Evolutionary conservation across 164 flowering plant genomes (phyloP).

Genomic region (Cinnamomum micranthum): DNA sequence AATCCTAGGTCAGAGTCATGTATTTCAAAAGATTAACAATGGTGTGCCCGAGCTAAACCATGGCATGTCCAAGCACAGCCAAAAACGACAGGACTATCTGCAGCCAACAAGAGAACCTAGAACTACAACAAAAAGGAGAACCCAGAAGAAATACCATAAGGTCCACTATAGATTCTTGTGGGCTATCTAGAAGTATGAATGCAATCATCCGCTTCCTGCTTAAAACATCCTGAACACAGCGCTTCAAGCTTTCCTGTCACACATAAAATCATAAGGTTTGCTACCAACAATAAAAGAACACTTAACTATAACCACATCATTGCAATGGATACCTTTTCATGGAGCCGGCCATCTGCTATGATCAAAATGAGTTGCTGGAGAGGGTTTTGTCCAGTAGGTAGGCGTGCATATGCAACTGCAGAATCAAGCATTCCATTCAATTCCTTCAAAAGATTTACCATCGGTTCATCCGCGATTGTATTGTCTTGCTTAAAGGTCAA

Average conservation of each 20-base stretch:
- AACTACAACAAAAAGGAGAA: neutral
- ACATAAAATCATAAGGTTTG: neutral
- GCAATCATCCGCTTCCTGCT: conserved; percentile 75
- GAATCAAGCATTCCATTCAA: conserved; percentile 67
- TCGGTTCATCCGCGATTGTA: conserved; percentile 71
- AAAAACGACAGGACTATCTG: neutral
- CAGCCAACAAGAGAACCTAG: neutral
- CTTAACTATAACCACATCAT: neutral
- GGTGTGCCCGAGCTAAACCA: neutral
- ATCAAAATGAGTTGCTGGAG: conserved; percentile 88
- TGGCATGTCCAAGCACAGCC: neutral
- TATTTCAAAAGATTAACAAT: no score
- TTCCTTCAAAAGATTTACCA: conserved; percentile 71
- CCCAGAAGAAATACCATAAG: conserved; percentile 35
- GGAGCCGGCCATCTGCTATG: conserved; percentile 88
- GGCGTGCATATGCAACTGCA: conserved; percentile 66
- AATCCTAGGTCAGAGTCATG: neutral
- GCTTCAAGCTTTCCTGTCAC: conserved; percentile 65
- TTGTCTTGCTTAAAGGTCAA: conserved; percentile 93
- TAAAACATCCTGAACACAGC: conserved; percentile 62
- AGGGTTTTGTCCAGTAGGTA: conserved; percentile 83
- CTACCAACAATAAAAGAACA: neutral
- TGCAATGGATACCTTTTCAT: conserved; percentile 55
- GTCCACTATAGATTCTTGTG: conserved; percentile 71
- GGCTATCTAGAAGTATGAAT: conserved; percentile 71